phyloP scores from a whole-genome alignment of 1,139 yeast species.

The Sporopachydermia cereana region DNA sequence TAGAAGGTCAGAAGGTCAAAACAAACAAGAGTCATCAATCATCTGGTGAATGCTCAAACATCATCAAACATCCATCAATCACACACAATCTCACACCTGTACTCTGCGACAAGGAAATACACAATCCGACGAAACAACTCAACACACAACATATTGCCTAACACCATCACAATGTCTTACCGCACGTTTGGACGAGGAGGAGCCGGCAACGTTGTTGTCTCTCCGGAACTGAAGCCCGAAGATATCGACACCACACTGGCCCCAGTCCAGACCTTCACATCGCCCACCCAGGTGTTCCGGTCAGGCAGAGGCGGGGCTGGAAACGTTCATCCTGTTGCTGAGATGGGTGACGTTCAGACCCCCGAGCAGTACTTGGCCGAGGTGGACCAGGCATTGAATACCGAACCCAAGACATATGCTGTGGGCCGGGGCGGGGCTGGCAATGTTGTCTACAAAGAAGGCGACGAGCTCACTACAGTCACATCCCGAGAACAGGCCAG shows the following conservation, averaged over 20 bases:
- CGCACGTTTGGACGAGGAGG: conserved; percentile 4
- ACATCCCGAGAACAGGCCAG: neutral
- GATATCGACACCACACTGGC: conserved; percentile 18
- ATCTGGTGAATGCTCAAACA: no score
- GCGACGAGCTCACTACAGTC: conserved; percentile 1
- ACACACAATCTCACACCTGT: no score
- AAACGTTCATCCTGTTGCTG: conserved; percentile 22
- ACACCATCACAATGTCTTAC: neutral
- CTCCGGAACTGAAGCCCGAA: neutral
- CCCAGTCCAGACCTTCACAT: conserved; percentile 24
- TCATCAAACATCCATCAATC: no score
- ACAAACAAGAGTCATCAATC: no score
- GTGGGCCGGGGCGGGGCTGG: conserved; percentile 29
- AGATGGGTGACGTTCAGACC: conserved; percentile 19
- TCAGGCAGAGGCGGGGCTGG: conserved; percentile 30
- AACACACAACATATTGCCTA: no score
- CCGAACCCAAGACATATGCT: conserved; percentile 21
- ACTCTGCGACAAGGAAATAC: no score
- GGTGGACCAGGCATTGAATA: conserved; percentile 21
- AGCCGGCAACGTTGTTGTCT: conserved; percentile 1
- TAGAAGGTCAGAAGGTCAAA: no score
- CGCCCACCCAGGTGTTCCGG: conserved; percentile 24
- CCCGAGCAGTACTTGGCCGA: conserved; percentile 25
- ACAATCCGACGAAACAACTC: no score
- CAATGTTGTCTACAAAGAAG: conserved; percentile 17